Evolutionary conservation across 1,139 yeast species (phyloP).

Genomic region (Suhomyces maxii): DNA sequence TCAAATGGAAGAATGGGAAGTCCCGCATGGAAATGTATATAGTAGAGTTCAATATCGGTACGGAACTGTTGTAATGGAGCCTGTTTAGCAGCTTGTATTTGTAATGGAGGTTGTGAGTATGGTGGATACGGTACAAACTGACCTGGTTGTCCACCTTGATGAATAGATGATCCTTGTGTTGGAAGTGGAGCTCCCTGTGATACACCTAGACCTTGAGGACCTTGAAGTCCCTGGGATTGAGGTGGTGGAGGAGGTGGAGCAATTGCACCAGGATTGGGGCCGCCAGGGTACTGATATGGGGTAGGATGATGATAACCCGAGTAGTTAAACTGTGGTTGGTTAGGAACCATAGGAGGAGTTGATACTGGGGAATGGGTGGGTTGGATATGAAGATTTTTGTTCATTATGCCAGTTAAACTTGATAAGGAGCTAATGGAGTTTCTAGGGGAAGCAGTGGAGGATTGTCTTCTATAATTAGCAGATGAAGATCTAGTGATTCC

Average conservation of each 20-base stretch:
- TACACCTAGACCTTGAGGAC: not conserved
- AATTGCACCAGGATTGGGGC: conserved; percentile 2
- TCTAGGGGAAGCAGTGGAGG: conserved; percentile 44
- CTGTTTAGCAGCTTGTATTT: conserved; percentile 13
- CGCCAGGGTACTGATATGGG: not conserved
- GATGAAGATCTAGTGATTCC: conserved; percentile 7
- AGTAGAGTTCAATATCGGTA: conserved; percentile 40
- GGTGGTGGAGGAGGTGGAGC: not conserved
- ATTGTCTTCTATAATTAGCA: conserved; percentile 5
- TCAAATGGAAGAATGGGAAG: conserved; percentile 61
- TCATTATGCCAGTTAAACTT: conserved; percentile 47
- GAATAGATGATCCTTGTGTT: too few species aligned
- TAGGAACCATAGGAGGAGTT: not conserved
- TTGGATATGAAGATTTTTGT: conserved; percentile 23
- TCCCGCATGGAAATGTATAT: conserved; percentile 51
- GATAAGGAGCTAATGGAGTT: conserved; percentile 46
- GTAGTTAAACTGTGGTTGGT: not conserved
- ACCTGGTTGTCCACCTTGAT: not conserved
- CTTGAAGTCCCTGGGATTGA: not conserved
- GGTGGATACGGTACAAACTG: not conserved
- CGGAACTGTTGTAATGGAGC: conserved; percentile 16
- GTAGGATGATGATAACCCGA: not conserved
- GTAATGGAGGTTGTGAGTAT: not conserved
- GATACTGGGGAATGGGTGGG: not conserved
- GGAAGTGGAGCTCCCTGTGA: not conserved